Conservation (phyloP, 2,329 filamentous ascomycete species). For the Dactylonectria estremocensis region DNA sequence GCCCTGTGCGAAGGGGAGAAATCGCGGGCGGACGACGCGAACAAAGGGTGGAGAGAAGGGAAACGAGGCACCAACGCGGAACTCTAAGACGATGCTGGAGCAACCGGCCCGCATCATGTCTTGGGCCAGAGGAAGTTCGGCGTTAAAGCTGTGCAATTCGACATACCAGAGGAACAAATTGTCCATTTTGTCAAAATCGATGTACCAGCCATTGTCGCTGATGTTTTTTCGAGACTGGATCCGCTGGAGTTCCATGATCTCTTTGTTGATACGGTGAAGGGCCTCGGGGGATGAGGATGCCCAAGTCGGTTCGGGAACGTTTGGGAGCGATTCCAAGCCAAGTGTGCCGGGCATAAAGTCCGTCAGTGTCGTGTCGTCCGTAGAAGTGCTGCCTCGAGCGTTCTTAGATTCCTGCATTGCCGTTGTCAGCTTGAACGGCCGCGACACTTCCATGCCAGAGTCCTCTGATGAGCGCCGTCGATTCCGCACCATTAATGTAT, state of each 20-base stretch:
- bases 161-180: constrained; percentile 95
- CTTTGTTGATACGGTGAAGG: constrained; percentile 52
- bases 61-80: constrained; percentile 84
- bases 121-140: constrained; percentile 75
- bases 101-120: constrained; percentile 78
- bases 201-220: constrained; percentile 86
- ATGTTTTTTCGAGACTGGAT: constrained; percentile 73
- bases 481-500: constrained; percentile 33
- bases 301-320: constrained; percentile 64
- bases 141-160: constrained; percentile 87
- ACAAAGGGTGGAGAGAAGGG: constrained; percentile 88
- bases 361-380: constrained; percentile 39
- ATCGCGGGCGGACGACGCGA: constrained; percentile 84
- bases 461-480: constrained; percentile 40
- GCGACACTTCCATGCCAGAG: constrained; percentile 36
- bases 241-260: constrained; percentile 75
- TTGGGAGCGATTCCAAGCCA: constrained; percentile 72
- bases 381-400: neutral
- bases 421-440: constrained; percentile 35
- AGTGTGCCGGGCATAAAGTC: constrained; percentile 78
- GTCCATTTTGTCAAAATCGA: constrained; percentile 75
- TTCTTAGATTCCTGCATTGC: constrained; percentile 30
- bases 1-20: constrained; percentile 78
- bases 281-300: constrained; percentile 48
- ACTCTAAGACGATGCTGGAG: constrained; percentile 82